phyloP scores from a whole-genome alignment of 164 flowering plant species.

The Berberis thunbergii region DNA sequence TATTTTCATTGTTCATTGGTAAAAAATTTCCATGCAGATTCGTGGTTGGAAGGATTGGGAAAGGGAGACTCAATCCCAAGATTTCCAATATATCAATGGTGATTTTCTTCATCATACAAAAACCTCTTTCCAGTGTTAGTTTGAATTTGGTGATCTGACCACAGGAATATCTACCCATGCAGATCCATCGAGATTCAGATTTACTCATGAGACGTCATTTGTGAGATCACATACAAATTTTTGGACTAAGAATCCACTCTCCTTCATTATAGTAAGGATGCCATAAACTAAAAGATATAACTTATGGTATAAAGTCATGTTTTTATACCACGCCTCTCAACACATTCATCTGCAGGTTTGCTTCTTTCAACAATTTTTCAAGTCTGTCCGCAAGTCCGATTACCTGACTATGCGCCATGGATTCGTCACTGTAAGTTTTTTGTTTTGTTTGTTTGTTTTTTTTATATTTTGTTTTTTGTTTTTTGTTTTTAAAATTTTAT shows the following conservation, averaged over 20 bases:
- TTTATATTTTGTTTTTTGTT: no score
- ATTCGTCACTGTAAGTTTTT: conserved; percentile 42
- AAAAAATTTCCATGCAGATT: conserved; percentile 39
- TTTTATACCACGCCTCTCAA: not conserved
- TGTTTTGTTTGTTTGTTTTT: no score
- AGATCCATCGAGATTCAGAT: conserved; percentile 97
- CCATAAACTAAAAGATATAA: not conserved
- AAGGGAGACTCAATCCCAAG: conserved; percentile 48
- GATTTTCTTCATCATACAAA: conserved; percentile 5
- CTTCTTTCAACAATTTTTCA: conserved; percentile 81
- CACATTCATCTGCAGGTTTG: conserved; percentile 51
- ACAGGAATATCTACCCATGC: conserved; percentile 9
- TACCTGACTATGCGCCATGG: conserved; percentile 90
- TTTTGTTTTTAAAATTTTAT: no score
- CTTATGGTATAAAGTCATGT: not conserved
- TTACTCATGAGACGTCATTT: conserved; percentile 92
- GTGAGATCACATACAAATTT: conserved; percentile 74
- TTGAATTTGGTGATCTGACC: not conserved
- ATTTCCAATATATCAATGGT: conserved; percentile 78
- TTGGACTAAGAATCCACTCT: conserved; percentile 68
- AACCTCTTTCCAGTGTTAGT: not conserved
- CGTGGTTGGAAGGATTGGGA: conserved; percentile 97
- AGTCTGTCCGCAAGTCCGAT: conserved; percentile 74
- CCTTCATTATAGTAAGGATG: conserved; percentile 69
- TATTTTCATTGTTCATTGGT: not conserved